phyloP scores from a whole-genome alignment of 805 yeast genomes.

The Yamadazyma takamatsuzukensis region DNA sequence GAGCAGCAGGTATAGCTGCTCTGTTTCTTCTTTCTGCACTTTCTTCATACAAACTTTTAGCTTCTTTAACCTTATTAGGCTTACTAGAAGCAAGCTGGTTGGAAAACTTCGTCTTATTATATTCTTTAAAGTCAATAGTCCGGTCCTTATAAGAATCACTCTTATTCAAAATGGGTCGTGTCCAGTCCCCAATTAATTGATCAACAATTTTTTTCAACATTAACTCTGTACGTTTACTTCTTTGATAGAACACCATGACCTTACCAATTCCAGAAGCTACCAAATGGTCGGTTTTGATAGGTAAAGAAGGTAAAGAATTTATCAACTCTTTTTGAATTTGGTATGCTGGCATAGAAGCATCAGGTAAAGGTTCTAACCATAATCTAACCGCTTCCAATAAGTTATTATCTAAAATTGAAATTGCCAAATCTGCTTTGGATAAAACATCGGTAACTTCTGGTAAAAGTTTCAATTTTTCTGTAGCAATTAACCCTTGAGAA shows the following conservation, averaged over 20 bases:
- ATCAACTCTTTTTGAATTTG: conserved; percentile 90
- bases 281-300: conserved; percentile 92
- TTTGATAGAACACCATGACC: conserved; percentile 88
- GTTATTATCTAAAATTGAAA: conserved; percentile 90
- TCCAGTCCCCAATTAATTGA: conserved; percentile 92
- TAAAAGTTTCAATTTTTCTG: conserved; percentile 72
- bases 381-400: conserved; percentile 87
- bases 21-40: conserved; percentile 88
- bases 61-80: conserved; percentile 27
- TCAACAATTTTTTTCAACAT: conserved; percentile 85
- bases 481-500: conserved; percentile 64
- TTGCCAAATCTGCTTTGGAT: conserved; percentile 80
- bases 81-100: conserved; percentile 34
- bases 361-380: conserved; percentile 98
- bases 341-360: conserved; percentile 95
- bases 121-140: conserved; percentile 63
- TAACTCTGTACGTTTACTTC: conserved; percentile 85
- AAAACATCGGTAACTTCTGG: conserved; percentile 74
- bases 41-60: conserved; percentile 74
- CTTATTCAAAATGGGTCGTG: conserved; percentile 94
- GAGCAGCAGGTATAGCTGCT: conserved; percentile 93
- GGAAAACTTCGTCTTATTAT: conserved; percentile 55
- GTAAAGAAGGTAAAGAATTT: conserved; percentile 67
- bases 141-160: conserved; percentile 92
- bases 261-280: conserved; percentile 94